Percentiles rank a stretch among this genome's conserved stretches.
Evolutionary conservation across 2,329 filamentous ascomycete genomes (phyloP).

Genomic region (Botrytis squamosa): DNA sequence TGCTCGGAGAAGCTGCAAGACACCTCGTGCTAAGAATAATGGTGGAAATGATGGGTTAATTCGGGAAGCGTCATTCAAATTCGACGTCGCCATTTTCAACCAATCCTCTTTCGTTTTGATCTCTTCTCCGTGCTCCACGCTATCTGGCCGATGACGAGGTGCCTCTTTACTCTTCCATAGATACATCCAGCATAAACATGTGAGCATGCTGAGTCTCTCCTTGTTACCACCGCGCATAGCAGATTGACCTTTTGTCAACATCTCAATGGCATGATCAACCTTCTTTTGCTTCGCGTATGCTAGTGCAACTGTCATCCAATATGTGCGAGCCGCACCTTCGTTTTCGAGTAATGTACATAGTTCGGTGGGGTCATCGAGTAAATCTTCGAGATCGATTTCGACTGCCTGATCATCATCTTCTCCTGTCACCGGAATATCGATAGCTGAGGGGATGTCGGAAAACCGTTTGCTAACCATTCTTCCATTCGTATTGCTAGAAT

Average conservation of each 20-base stretch:
- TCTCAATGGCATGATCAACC: constrained; percentile 77
- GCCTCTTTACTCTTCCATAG: constrained; percentile 69
- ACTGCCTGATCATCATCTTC: constrained; percentile 70
- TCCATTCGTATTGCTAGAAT: constrained; percentile 24
- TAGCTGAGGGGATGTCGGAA: constrained; percentile 62
- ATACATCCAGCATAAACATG: constrained; percentile 69
- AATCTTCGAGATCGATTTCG: constrained; percentile 87
- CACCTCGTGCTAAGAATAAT: constrained; percentile 85
- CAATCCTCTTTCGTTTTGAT: constrained; percentile 91
- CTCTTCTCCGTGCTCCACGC: constrained; percentile 59
- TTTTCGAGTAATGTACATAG: constrained; percentile 93
- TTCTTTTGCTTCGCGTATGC: constrained; percentile 96
- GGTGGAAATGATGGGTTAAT: constrained; percentile 92
- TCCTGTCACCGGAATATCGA: constrained; percentile 64
- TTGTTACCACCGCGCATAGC: constrained; percentile 60
- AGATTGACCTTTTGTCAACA: constrained; percentile 63
- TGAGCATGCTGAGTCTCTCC: constrained; percentile 65
- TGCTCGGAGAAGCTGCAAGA: constrained; percentile 82
- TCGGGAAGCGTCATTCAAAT: constrained; percentile 90
- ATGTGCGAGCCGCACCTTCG: constrained; percentile 84
- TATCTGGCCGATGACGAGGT: constrained; percentile 64
- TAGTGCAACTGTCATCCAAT: constrained; percentile 97
- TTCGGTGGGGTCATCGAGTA: constrained; percentile 91
- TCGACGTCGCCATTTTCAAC: constrained; percentile 83
- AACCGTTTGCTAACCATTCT: constrained; percentile 49